Base-by-base conservation (phyloP, 768 basidiomycete species). In the Suillus decipiens region DNA sequence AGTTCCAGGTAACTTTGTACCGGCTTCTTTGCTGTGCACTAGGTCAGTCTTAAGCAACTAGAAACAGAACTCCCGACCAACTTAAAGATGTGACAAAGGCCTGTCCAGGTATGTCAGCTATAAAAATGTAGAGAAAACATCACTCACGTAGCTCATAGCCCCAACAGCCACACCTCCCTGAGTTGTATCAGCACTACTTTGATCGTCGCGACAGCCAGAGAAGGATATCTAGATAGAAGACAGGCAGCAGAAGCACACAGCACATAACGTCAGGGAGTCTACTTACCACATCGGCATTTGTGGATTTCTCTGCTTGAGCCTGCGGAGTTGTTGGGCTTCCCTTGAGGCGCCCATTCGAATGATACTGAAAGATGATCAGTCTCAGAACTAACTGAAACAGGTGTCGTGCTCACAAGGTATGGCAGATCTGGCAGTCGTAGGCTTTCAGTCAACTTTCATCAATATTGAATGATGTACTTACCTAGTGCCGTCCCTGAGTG, bases 61-160 rank as follows among this genome's bases (percentile, higher is more conserved):
- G 7, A 19, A 10, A 5, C 31, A 6, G 11, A 34, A 19, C 22
- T 15, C 19, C 31, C 24, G 15, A 72, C 79, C 61, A 34, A 80
- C 80, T 79, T 60, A 90, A 67, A 0, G 85, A 75, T 3, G 72
- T 76, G 54, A 89, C 80, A 68, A 90, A 88, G 0, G 89, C 89
- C 89, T 92, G 59, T 19, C n/a, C 42, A 31, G 36, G 41, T 9
- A 59, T 15, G 47, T 73, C 11, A 69, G 59, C 28, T 5, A 17
- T 1, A 37, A 5, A n/a, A 11, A 6, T 10, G 28, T 12, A 11
- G 31, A 7, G 3, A 39, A 9, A 28, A 36, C 24, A 19, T n/a
- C 8, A 77, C 89, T 56, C 70, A 90, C 90, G 75, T 89, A 81
- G 73, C 89, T 90, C 88, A 92, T 92, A 3, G 90, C 91, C 2